phyloP scores from a whole-genome alignment of 345 rosid species.

The Pugionium cornutum region DNA sequence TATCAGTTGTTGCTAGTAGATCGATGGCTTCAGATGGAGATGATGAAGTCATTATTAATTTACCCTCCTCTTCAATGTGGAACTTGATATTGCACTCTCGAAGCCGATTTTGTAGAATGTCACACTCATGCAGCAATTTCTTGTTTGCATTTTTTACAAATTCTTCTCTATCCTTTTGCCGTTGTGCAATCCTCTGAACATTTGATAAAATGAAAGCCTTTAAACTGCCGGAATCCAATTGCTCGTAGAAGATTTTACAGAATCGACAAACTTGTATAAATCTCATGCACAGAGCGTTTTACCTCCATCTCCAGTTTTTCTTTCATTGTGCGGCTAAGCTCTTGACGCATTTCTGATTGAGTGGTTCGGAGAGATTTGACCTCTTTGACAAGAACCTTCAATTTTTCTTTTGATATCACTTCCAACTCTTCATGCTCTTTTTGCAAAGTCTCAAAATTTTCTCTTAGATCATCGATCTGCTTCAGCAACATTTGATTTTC shows the following conservation, averaged over 20 bases:
- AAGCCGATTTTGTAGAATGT: slow-evolving; percentile 74
- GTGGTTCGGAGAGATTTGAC: slow-evolving; percentile 80
- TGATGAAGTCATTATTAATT: slow-evolving; percentile 65
- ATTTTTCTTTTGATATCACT: slow-evolving; percentile 82
- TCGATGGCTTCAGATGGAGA: slow-evolving; percentile 76
- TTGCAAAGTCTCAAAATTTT: slow-evolving; percentile 56
- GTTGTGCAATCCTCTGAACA: slow-evolving; percentile 61
- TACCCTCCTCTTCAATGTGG: slow-evolving; percentile 74
- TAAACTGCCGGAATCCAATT: background rate
- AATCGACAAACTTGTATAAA: background rate
- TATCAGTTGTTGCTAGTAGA: slow-evolving; percentile 80
- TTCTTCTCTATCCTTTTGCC: slow-evolving; percentile 67
- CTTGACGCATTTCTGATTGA: slow-evolving; percentile 70
- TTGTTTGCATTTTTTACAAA: slow-evolving; percentile 52
- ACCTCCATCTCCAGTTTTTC: slow-evolving; percentile 94
- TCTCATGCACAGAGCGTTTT: slow-evolving; percentile 1
- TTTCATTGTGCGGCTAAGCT: slow-evolving; percentile 74
- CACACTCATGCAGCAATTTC: slow-evolving; percentile 84
- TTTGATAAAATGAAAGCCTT: slow-evolving; percentile 14
- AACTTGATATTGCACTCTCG: slow-evolving; percentile 83
- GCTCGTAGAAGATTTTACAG: background rate
- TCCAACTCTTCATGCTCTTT: slow-evolving; percentile 70
- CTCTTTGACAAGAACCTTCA: slow-evolving; percentile 89
- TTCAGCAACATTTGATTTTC: slow-evolving; percentile 68
- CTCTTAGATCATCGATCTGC: slow-evolving; percentile 59